Percentiles rank a stretch among this genome's conserved stretches.
Evolutionary conservation across 768 basidiomycete genomes (phyloP).

Genomic region (Auriscalpium vulgare): DNA sequence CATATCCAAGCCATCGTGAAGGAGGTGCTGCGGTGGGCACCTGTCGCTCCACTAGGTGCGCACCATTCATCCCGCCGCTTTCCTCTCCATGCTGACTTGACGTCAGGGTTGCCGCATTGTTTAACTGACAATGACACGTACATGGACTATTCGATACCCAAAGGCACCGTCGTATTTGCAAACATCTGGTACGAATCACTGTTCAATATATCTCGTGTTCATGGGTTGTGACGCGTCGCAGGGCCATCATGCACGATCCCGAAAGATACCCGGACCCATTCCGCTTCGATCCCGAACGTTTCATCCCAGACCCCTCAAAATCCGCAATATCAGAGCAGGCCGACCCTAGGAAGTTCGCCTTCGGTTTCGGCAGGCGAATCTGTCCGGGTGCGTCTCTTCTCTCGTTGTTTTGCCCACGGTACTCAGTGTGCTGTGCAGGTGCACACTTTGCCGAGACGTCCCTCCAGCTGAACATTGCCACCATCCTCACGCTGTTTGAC

Average conservation of each 20-base stretch:
- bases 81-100: not conserved
- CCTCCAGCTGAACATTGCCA: not conserved
- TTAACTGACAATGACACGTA: constrained; percentile 4
- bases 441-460: not conserved
- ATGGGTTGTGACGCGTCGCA: not conserved
- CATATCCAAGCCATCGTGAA: constrained; percentile 11
- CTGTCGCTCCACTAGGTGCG: constrained; percentile 10
- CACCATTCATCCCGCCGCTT: not conserved
- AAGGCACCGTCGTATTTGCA: constrained; percentile 6
- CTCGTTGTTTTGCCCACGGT: no score
- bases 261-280: not conserved
- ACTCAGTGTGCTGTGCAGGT: not conserved
- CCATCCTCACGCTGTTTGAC: not conserved
- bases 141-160: constrained; percentile 9
- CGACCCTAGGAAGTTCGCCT: not conserved
- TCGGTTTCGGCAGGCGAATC: not conserved
- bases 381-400: not conserved
- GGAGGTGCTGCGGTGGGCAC: constrained; percentile 13
- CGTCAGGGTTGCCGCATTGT: not conserved
- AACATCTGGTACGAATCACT: constrained; percentile 8
- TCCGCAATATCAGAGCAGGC: not conserved
- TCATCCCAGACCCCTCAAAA: not conserved
- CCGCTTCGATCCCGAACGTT: not conserved
- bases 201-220: not conserved
- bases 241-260: not conserved